Conservation (phyloP, 2,329 filamentous ascomycete genomes). For the Elsinoe fawcettii region DNA sequence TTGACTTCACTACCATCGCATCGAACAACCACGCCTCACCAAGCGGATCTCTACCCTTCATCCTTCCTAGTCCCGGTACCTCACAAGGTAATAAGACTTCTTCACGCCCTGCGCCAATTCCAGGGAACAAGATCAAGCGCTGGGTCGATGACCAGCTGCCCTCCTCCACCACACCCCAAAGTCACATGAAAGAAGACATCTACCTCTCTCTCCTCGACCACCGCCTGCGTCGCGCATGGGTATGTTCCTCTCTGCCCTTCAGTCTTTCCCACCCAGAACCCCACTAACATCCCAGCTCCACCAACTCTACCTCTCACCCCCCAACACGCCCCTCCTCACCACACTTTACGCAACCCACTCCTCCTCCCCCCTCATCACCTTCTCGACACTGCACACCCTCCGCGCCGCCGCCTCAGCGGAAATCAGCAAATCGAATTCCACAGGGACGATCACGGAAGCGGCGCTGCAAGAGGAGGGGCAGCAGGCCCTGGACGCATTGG, state of each 20-base stretch:
- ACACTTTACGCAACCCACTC: constrained; percentile 62
- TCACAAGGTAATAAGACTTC: constrained; percentile 23
- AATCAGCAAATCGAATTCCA: constrained; percentile 50
- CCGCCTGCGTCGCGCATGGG: constrained; percentile 78
- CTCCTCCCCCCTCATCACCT: constrained; percentile 54
- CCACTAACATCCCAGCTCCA: constrained; percentile 50
- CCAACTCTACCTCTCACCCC: constrained; percentile 65
- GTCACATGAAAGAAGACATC: constrained; percentile 53
- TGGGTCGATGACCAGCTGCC: constrained; percentile 51
- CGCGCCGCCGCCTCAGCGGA: constrained; percentile 65
- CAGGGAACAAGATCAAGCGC: constrained; percentile 59
- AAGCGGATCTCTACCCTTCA: constrained; percentile 77
- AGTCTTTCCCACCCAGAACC: not conserved
- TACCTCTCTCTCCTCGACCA: constrained; percentile 72
- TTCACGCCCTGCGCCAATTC: constrained; percentile 38
- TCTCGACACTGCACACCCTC: constrained; percentile 58
- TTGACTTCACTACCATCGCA: constrained; percentile 58
- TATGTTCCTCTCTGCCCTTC: constrained; percentile 33
- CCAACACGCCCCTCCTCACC: constrained; percentile 59
- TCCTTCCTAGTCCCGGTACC: constrained; percentile 49
- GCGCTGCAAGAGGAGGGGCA: constrained; percentile 54
- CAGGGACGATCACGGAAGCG: constrained; percentile 42
- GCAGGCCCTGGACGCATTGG: constrained; percentile 56
- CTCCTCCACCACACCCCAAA: constrained; percentile 23
- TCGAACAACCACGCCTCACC: constrained; percentile 94